Conservation (phyloP, 805 yeast genomes). For the Hanseniaspora hatyaiensis region DNA sequence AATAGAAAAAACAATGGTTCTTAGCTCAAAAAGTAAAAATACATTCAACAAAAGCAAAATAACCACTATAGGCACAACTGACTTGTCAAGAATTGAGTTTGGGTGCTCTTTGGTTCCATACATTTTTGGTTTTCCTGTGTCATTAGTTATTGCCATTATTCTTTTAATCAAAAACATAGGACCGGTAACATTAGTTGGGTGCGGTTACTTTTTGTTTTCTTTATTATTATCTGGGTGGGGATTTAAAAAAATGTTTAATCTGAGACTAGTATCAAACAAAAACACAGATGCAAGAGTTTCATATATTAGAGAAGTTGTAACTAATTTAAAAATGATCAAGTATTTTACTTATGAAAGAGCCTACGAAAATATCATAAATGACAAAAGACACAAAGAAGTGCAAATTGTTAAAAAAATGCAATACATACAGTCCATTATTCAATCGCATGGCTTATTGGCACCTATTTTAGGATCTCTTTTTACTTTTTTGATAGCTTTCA, state of each 20-base stretch:
- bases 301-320: slow-evolving; percentile 64
- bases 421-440: slow-evolving; percentile 34
- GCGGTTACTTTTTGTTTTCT: slow-evolving; percentile 42
- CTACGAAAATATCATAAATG: slow-evolving; percentile 44
- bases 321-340: slow-evolving; percentile 69
- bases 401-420: slow-evolving; percentile 49
- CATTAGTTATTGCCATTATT: slow-evolving; percentile 50
- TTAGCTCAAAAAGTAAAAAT: slow-evolving; percentile 47
- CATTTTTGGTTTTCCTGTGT: slow-evolving; percentile 49
- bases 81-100: slow-evolving; percentile 68
- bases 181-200: slow-evolving; percentile 58
- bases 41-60: slow-evolving; percentile 56
- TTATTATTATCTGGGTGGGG: slow-evolving; percentile 33
- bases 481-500: slow-evolving; percentile 37
- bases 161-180: slow-evolving; percentile 59
- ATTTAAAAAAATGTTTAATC: slow-evolving; percentile 41
- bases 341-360: slow-evolving; percentile 87
- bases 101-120: slow-evolving; percentile 58
- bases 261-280: slow-evolving; percentile 46
- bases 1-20: slow-evolving; percentile 51
- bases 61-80: slow-evolving; percentile 71
- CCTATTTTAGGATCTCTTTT: slow-evolving; percentile 64
- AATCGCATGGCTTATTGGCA: slow-evolving; percentile 53
- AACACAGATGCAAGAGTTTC: slow-evolving; percentile 68
- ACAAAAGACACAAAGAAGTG: slow-evolving; percentile 53